Percentiles rank a stretch among this genome's conserved stretches.
phyloP scores from a whole-genome alignment of 148 eudicot genomes.

The Heliosperma pusillum region DNA sequence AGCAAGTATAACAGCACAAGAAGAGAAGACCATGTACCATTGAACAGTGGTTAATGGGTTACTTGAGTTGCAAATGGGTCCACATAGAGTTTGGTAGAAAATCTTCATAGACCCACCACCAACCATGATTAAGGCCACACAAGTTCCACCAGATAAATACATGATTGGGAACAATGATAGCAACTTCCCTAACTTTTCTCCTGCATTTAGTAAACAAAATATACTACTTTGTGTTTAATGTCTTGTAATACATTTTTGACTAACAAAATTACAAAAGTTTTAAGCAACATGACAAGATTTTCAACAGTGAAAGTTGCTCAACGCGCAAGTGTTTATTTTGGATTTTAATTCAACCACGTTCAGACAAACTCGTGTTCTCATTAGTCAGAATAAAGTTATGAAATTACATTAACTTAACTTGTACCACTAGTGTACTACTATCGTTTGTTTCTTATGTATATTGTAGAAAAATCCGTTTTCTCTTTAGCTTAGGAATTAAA shows the following conservation, averaged over 20 bases:
- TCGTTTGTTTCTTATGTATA: no score
- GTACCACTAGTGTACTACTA: no score
- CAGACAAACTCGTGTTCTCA: no score
- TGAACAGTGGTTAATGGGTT: constrained; percentile 34
- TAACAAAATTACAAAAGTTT: constrained; percentile 4
- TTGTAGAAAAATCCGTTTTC: no score
- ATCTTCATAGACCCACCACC: constrained; percentile 59
- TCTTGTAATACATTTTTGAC: not conserved
- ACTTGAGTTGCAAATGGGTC: constrained; percentile 20
- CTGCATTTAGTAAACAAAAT: constrained; percentile 26
- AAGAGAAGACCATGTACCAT: constrained; percentile 68
- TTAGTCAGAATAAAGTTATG: no score
- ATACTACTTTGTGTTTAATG: not conserved
- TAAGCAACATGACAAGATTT: not conserved
- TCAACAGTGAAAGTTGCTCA: not conserved
- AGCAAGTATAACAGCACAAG: constrained; percentile 51
- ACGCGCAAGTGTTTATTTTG: no score
- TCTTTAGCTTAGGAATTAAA: no score
- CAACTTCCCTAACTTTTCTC: constrained; percentile 65
- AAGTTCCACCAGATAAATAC: constrained; percentile 86
- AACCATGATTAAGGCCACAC: constrained; percentile 62
- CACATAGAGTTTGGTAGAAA: constrained; percentile 43
- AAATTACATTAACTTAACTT: no score
- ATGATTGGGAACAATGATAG: constrained; percentile 64
- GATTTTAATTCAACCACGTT: no score